Conservation (phyloP, 2,329 filamentous ascomycete species). For the Verticillium isaacii region DNA sequence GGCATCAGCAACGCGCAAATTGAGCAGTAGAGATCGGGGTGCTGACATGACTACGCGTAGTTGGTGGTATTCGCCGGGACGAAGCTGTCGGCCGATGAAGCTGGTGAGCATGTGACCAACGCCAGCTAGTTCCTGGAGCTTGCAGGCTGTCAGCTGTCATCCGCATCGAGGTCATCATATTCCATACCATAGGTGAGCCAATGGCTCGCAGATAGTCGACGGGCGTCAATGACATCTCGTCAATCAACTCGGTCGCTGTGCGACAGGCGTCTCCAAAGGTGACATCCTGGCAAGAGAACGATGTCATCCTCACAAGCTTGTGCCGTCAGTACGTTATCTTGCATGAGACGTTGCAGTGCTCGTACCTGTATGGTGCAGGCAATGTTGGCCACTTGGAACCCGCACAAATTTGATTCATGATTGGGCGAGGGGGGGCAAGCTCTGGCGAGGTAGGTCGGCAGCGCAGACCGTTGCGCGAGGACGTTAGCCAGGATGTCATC, state of each 20-base stretch:
- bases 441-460: conserved; percentile 4
- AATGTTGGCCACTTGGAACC: conserved; percentile 31
- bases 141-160: neutral
- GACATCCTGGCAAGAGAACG: conserved; percentile 10
- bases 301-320: conserved; percentile 11
- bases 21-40: neutral
- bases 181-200: conserved; percentile 11
- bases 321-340: neutral
- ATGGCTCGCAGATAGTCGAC: conserved; percentile 12
- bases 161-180: neutral
- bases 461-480: conserved; percentile 3
- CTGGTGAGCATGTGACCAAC: conserved; percentile 12
- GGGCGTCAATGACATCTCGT: conserved; percentile 9
- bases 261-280: conserved; percentile 11
- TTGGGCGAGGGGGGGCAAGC: conserved; percentile 7
- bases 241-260: conserved; percentile 8
- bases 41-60: conserved; percentile 11
- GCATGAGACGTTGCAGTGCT: neutral
- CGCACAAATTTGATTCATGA: conserved; percentile 21
- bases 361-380: conserved; percentile 24
- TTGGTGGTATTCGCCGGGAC: conserved; percentile 8
- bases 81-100: conserved; percentile 12
- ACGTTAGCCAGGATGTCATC: conserved; percentile 8
- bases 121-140: conserved; percentile 13
- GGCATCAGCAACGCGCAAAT: neutral